A percentile compares a stretch with the other conserved stretches of the same genome.
Conservation (phyloP, 2,329 filamentous ascomycete genomes). For the Apiospora kogelbergensis region DNA sequence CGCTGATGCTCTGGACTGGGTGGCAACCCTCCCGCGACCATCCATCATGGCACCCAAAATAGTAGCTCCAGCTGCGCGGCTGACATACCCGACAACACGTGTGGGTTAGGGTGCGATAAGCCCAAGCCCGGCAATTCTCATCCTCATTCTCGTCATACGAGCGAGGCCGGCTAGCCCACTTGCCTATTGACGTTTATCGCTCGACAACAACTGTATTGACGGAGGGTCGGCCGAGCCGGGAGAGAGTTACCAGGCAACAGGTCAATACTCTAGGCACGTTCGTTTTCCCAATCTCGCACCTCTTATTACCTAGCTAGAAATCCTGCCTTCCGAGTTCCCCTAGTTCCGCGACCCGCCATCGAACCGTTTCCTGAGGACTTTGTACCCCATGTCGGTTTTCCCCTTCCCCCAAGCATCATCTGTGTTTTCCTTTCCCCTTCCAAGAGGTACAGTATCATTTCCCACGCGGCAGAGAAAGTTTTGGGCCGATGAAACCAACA, state of each 20-base stretch:
- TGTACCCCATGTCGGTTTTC: slow-evolving; percentile 8
- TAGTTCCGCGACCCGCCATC: slow-evolving; percentile 26
- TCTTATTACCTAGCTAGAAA: slow-evolving; percentile 3
- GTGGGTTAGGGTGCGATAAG: neutral
- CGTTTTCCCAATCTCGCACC: slow-evolving; percentile 6
- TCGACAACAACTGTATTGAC: neutral
- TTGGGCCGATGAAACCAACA: neutral
- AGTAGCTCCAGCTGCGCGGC: neutral
- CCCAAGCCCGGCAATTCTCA: neutral
- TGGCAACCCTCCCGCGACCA: neutral
- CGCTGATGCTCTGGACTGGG: neutral
- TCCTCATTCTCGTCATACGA: neutral
- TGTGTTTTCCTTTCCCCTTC: neutral
- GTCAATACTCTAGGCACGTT: neutral
- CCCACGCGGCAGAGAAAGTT: neutral
- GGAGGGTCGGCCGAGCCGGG: neutral
- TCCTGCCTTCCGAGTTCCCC: slow-evolving; percentile 28
- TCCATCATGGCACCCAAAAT: neutral
- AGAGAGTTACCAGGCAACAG: neutral
- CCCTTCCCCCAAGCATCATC: neutral
- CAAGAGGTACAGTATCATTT: neutral
- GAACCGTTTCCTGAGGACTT: slow-evolving; percentile 5
- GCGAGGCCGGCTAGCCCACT: neutral
- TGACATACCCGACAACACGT: neutral
- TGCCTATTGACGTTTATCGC: neutral